A percentile compares a stretch with the other conserved stretches of the same genome.
phyloP scores from a whole-genome alignment of 208 protist genomes.

The Acanthamoeba quina region DNA sequence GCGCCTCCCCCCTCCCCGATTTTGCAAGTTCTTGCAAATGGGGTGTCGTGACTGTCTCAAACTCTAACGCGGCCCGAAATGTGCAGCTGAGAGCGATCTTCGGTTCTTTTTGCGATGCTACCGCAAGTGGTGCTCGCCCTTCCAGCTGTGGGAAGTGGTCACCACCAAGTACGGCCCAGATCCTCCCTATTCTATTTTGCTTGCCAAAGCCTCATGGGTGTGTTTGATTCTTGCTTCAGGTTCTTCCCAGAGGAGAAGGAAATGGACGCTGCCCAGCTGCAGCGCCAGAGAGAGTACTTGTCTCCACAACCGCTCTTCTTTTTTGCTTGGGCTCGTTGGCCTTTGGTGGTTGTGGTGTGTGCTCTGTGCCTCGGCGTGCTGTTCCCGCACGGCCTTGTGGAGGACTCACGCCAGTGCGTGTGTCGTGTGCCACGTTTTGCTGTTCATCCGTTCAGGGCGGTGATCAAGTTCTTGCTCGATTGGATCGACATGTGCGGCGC shows the following conservation, averaged over 20 bases:
- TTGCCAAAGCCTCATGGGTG: too few species aligned
- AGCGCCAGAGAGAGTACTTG: background rate
- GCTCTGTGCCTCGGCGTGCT: too few species aligned
- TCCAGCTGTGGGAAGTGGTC: conserved; percentile 52
- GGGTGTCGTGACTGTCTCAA: too few species aligned
- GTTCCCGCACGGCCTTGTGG: too few species aligned
- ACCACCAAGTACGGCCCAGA: background rate
- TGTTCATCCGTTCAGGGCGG: background rate
- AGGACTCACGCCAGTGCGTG: too few species aligned
- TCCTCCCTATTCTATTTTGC: background rate
- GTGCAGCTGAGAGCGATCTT: background rate
- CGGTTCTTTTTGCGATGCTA: conserved; percentile 35
- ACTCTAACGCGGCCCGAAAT: background rate
- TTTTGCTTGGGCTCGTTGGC: background rate
- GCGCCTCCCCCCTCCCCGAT: background rate
- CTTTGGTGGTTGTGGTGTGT: too few species aligned
- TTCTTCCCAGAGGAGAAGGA: conserved; percentile 42
- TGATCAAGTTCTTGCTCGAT: conserved; percentile 50
- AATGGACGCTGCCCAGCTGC: background rate
- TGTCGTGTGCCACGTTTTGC: too few species aligned
- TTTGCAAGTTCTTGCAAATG: background rate
- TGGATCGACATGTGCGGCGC: conserved; percentile 37
- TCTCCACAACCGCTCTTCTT: background rate
- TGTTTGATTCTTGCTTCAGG: background rate
- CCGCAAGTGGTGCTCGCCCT: conserved; percentile 56